Base-by-base conservation (phyloP, 139 green algal genomes). In the Penium margaritaceum region DNA sequence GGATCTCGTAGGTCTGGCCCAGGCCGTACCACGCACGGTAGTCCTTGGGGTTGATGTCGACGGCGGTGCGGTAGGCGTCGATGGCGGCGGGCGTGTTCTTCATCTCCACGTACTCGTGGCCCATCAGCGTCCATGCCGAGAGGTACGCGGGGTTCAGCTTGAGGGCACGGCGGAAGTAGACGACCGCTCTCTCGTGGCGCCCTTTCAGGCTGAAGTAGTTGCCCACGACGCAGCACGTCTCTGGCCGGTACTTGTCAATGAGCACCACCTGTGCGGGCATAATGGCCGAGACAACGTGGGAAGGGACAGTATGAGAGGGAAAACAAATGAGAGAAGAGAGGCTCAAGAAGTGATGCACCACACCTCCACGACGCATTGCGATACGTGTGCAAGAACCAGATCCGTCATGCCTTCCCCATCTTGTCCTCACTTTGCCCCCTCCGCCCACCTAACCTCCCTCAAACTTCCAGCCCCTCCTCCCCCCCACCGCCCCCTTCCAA, bases 1-100 rank as follows among this genome's bases (percentile, higher is more conserved):
- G 86, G 71, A 98, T 88, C 87, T 99, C 94, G 77, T 99, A 97
- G 24, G 91, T 95, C 81, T 99, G 94, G 3, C 94, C 92, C 61
- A 96, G 87, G 14, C 93, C 92, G 83, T 97, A 97, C 92, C 94
- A 98, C 17, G 93, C 94, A 0, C 93, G 78, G 83, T 96, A 97
- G 82, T 98, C 93, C 19, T 83, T 79, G 0, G 91, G 87, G 55
- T 88, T 92, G 44, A 98, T 84, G 47, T 95, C 90, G 19, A 77
- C 70, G 24, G 70, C 57, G 24, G 24, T 12, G 24, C 70, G 33
- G 57, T 77, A 79, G 58, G 44, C 78, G 81, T 89, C 86, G 35
- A 96, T 93, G 17, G 92, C 91, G 21, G 90, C 88, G 2, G 88
- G 71, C 2, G 89, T 87, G 79, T 98, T 97, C 80, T 97, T 95